Evolutionary conservation across 805 yeast species (phyloP), one percentile per base, ranked within the genome.

Genomic region (Wickerhamiella dianesei): DNA sequence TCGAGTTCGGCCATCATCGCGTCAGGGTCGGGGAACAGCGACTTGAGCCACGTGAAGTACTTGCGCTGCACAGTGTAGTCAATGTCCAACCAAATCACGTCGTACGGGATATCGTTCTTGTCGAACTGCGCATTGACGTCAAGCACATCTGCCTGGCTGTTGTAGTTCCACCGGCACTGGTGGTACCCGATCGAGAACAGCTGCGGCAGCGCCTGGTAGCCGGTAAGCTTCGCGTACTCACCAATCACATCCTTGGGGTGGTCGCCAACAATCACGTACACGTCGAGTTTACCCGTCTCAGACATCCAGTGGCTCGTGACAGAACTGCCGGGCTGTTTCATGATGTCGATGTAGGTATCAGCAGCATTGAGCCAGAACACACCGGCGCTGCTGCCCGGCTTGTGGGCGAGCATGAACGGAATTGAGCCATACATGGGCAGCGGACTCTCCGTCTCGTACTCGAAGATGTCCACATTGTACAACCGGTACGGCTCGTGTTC

Each of bases 91-190:
- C 98, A 92, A 44, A 92, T 82, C 13, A 82, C 77, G 61, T 92
- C 98, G 60, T 79, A 83, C 2, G 97, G 96, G 48, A 92, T 77
- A 40, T 69, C 74, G 56, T 75, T 60, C 49, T 73, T 68, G 61
- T 89, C 97, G 73, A 92, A 80, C 47, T 76, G 71, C 1, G 69
- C 60, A 53, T 74, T 73, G 13, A 92, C 81, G 5, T 71, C 76
- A n/a, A 86, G 63, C 1, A 92, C 89, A 63, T 92, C 98, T 9
- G 71, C 71, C 59, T 84, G 88, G 56, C 82, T 88, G 59, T 85
- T 84, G 65, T 92, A 92, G 62, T 92, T 92, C 98, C 98, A 92
- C 58, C 97, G 74, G 60, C 96, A 89, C 64, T 92, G 98, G 60
- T 92, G 97, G 60, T 92, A 85, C 0, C 95, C 97, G 13, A 87